phyloP scores from a whole-genome alignment of 768 basidiomycete genomes.

The Boletus rubropictus region DNA sequence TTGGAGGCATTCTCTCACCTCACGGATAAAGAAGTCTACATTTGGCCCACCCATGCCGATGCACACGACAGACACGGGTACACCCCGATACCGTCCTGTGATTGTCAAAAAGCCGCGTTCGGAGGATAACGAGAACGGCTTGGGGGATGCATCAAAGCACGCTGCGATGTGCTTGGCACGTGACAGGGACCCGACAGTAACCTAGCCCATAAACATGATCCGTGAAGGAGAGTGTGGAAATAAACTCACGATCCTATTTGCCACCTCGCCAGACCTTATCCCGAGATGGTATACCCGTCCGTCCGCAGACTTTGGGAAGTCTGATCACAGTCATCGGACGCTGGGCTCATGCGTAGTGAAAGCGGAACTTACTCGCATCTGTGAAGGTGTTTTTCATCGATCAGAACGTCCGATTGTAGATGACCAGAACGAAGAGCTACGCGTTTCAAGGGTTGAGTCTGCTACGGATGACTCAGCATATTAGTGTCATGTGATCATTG shows the following conservation, averaged over 20 bases:
- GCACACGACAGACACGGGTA: slow-evolving; percentile 66
- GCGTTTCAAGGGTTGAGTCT: not conserved
- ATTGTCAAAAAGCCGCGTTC: slow-evolving; percentile 75
- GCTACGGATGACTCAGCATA: slow-evolving; percentile 9
- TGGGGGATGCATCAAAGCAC: slow-evolving; percentile 53
- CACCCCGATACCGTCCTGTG: slow-evolving; percentile 57
- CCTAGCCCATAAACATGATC: slow-evolving; percentile 32
- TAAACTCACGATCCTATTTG: slow-evolving; percentile 64
- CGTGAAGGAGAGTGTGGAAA: not conserved
- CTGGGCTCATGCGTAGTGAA: not conserved
- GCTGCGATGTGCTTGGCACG: slow-evolving; percentile 57
- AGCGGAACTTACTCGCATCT: slow-evolving; percentile 56
- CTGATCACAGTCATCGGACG: slow-evolving; percentile 31
- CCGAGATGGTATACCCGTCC: slow-evolving; percentile 78
- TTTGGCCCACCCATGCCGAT: slow-evolving; percentile 83
- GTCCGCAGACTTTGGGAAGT: slow-evolving; percentile 72
- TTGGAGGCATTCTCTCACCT: slow-evolving; percentile 65
- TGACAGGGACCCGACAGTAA: slow-evolving; percentile 71
- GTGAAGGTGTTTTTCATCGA: slow-evolving; percentile 57
- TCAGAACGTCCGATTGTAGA: not conserved
- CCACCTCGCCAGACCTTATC: slow-evolving; percentile 67
- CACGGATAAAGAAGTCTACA: slow-evolving; percentile 82
- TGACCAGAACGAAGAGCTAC: not conserved
- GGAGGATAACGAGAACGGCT: slow-evolving; percentile 57
- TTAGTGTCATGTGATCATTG: not conserved